Evolutionary conservation across 169 alveolate genomes (phyloP).

Genomic region (Plasmodium ovale): DNA sequence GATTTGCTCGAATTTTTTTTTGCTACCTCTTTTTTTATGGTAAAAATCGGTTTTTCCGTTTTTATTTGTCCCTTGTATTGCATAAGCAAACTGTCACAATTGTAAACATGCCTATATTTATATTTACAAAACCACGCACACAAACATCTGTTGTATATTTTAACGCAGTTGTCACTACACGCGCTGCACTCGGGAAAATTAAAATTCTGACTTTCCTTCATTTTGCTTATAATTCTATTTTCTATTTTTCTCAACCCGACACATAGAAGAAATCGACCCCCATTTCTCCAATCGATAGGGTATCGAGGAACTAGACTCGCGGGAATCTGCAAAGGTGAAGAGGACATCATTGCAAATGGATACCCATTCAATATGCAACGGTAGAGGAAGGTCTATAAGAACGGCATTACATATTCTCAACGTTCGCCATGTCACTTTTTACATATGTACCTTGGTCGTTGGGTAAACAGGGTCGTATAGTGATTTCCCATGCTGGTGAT

Average conservation of each 20-base stretch:
- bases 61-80: slow-evolving; percentile 82
- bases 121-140: slow-evolving; percentile 81
- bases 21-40: slow-evolving; percentile 79
- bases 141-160: slow-evolving; percentile 82
- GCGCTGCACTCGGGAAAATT: slow-evolving; percentile 81
- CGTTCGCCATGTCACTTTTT: too few species aligned
- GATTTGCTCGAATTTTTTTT: slow-evolving; percentile 57
- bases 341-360: background rate
- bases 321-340: slow-evolving; percentile 82
- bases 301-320: slow-evolving; percentile 88
- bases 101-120: slow-evolving; percentile 54
- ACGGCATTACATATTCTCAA: too few species aligned
- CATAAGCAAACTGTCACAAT: slow-evolving; percentile 77
- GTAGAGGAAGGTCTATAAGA: too few species aligned
- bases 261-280: slow-evolving; percentile 88
- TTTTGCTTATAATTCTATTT: slow-evolving; percentile 79
- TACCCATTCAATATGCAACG: background rate
- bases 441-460: slow-evolving; percentile 85
- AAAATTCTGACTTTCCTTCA: slow-evolving; percentile 81
- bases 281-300: slow-evolving; percentile 92
- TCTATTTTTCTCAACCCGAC: slow-evolving; percentile 88
- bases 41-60: slow-evolving; percentile 80
- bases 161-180: slow-evolving; percentile 83
- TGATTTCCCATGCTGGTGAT: slow-evolving; percentile 88
- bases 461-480: slow-evolving; percentile 90